phyloP scores from a whole-genome alignment of 768 basidiomycete genomes.

The Termitomyces sp. region DNA sequence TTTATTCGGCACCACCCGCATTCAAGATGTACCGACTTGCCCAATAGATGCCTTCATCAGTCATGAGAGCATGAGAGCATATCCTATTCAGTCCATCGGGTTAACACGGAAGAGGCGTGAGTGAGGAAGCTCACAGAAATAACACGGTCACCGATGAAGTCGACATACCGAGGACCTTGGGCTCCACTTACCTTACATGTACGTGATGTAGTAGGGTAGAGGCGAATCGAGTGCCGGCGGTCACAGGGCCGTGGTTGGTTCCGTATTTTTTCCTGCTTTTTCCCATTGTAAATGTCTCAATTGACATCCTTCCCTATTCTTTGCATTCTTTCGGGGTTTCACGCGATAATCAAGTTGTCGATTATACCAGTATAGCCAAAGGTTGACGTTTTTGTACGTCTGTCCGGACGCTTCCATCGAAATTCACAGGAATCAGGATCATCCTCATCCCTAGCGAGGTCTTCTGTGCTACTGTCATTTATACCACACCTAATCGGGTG shows the following conservation, averaged over 20 bases:
- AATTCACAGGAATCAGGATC: neutral
- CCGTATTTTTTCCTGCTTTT: neutral
- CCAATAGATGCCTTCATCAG: slow-evolving; percentile 4
- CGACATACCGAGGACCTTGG: neutral
- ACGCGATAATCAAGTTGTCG: slow-evolving; percentile 11
- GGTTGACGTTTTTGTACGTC: slow-evolving; percentile 1
- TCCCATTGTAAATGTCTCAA: slow-evolving; percentile 12
- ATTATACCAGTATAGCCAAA: slow-evolving; percentile 6
- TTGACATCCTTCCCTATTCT: slow-evolving; percentile 11
- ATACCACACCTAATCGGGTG: neutral
- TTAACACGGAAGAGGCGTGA: slow-evolving; percentile 2
- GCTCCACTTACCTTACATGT: neutral
- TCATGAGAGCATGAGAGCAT: slow-evolving; percentile 11
- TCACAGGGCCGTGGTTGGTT: slow-evolving; percentile 5
- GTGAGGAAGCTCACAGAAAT: neutral
- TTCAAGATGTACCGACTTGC: neutral
- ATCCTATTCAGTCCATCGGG: slow-evolving; percentile 6
- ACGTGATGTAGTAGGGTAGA: slow-evolving; percentile 1
- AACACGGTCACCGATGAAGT: neutral
- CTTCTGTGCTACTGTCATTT: slow-evolving; percentile 4
- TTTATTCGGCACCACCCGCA: neutral
- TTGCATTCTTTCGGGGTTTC: slow-evolving; percentile 5
- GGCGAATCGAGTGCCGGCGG: neutral
- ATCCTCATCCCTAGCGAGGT: slow-evolving; percentile 7
- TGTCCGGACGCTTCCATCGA: slow-evolving; percentile 5